These are phyloP conservation scores for Perkinsus marinus DNA, from an alignment of 169 alveolate genomes.

Conservation along the genomic window DNA sequence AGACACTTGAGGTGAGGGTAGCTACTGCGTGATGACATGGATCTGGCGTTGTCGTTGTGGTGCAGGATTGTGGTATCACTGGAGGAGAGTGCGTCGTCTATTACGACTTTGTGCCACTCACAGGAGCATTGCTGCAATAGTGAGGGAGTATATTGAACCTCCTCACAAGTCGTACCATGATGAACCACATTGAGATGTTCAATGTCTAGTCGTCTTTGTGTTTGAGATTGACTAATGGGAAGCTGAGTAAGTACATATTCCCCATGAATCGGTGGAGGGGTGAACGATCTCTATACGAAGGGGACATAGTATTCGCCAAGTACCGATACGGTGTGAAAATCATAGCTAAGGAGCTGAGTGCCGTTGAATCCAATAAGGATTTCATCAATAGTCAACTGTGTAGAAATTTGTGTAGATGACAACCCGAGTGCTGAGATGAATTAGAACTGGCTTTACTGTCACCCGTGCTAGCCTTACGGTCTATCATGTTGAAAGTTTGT, in stretches of 20 bases:
- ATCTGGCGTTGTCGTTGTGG: neutral
- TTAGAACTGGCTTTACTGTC: too few relatives aligned
- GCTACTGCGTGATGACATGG: neutral
- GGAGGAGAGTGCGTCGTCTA: slow-evolving; percentile 1
- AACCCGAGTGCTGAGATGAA: too few relatives aligned
- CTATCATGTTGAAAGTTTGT: too few relatives aligned
- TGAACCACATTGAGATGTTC: too few relatives aligned
- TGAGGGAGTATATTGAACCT: neutral
- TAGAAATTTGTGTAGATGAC: too few relatives aligned
- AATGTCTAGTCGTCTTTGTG: too few relatives aligned
- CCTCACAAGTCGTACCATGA: too few relatives aligned
- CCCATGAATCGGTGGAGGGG: too few relatives aligned
- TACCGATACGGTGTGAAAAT: neutral
- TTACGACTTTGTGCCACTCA: neutral
- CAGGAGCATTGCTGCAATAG: neutral
- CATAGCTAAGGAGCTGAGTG: neutral
- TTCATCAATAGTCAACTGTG: neutral
- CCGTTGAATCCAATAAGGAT: neutral
- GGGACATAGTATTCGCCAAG: neutral
- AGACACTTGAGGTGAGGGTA: neutral
- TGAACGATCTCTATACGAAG: neutral
- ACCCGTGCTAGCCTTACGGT: too few relatives aligned
- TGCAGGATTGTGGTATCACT: neutral
- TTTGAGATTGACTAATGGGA: too few relatives aligned
- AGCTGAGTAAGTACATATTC: too few relatives aligned